These are phyloP conservation scores for Gloeophyllum trabeum DNA, from an alignment of 768 basidiomycete genomes.

Conservation along the genomic window DNA sequence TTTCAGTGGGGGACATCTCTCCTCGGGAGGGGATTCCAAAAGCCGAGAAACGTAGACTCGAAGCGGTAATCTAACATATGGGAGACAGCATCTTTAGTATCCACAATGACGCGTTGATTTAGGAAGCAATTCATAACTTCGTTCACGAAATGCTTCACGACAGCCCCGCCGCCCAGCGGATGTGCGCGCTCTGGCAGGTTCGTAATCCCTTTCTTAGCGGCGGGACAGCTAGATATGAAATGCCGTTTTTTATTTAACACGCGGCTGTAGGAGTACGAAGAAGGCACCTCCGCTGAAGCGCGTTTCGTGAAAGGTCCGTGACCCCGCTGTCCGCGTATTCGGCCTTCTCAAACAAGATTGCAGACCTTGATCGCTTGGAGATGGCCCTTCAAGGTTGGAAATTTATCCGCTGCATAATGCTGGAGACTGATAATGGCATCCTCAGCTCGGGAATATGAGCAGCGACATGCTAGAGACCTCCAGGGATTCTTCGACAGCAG, in stretches of 20 bases:
- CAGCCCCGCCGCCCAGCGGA: constrained; percentile 54
- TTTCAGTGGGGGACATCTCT: constrained; percentile 85
- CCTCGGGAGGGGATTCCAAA: constrained; percentile 82
- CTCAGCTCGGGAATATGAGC: too few relatives aligned
- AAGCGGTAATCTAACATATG: constrained; percentile 32
- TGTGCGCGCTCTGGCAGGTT: constrained; percentile 65
- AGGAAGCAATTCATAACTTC: constrained; percentile 90
- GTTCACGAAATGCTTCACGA: constrained; percentile 81
- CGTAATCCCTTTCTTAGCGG: too few relatives aligned
- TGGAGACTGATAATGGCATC: too few relatives aligned
- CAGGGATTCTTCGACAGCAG: constrained; percentile 79
- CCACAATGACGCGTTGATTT: constrained; percentile 1
- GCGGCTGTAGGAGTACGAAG: constrained; percentile 71
- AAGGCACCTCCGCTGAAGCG: constrained; percentile 59
- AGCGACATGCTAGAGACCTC: constrained; percentile 32
- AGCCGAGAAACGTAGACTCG: constrained; percentile 66
- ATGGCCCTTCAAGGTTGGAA: constrained; percentile 74
- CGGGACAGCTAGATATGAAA: too few relatives aligned
- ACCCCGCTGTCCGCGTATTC: background rate
- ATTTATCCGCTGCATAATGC: too few relatives aligned
- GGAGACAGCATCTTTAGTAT: background rate
- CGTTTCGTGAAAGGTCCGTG: constrained; percentile 74
- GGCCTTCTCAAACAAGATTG: background rate
- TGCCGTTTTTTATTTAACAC: too few relatives aligned
- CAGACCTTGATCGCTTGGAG: constrained; percentile 81